Base-by-base conservation (phyloP, 257 asterid species). In the Solanum sejunctum region DNA sequence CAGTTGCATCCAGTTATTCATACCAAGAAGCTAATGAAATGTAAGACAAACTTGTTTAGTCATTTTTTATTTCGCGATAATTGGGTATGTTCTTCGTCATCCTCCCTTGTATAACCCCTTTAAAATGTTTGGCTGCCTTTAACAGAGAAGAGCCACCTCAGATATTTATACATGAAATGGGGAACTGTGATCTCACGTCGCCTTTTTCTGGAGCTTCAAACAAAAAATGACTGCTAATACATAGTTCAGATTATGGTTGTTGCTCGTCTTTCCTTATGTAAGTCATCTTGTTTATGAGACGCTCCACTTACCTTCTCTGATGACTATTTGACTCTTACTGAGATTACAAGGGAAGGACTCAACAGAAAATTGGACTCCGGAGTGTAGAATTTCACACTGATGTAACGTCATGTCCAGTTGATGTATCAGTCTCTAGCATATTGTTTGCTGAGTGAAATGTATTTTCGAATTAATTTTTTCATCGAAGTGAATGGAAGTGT, bases 11-110 rank as follows among this genome's bases (percentile, higher is more conserved):
- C 75, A 90, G 97, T 88, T 84, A 86, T 84, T 89, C 97, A 32
- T 92, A 91, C 90, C 97, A 95, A 88, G 98, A 96, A 88, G 95
- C 94, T 55, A 89, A 87, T 60, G 95, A 93, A 91, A 93, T 92
- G 98, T 93, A 57, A 71, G 91, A 55, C 67, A 55, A 23, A 73
- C 58, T 61, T 52, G 82, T 86, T 58, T 63, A 7, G 2, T 84
- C 51, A 23, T 61, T 52, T 26, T 45, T 52, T 75, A 55, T 67
- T 45, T 32, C 63, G 5, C 4, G 28, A 32, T 17, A 32, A 58
- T 66, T 17, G 73, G 10, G 63, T 45, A 52, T 64, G 64, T 43
- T 64, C 28, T 26, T 64, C 6, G 5, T 18, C 32, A 63, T 45
- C 72, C 20, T 54, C 64, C 80, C 79, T 16, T 63, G 6, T 49